phyloP scores from a whole-genome alignment of 345 rosid species.

The Hirschfeldia incana region DNA sequence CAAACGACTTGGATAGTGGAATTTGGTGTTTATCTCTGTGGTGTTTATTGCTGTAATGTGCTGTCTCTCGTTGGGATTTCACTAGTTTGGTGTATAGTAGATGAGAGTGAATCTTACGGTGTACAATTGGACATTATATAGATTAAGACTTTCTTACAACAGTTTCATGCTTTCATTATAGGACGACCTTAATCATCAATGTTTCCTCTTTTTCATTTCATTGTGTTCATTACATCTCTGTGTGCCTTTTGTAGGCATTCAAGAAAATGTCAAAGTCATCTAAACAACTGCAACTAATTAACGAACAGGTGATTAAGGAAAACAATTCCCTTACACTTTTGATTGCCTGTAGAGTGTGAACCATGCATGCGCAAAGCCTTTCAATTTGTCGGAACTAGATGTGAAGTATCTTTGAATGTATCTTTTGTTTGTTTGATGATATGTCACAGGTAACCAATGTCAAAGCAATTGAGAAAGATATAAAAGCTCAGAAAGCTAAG shows the following conservation, averaged over 20 bases:
- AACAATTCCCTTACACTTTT: background rate
- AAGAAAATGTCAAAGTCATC: constrained; percentile 79
- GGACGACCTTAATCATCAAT: background rate
- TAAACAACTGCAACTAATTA: constrained; percentile 65
- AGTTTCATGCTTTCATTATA: background rate
- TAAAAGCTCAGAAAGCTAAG: constrained; percentile 65
- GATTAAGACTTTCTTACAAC: background rate
- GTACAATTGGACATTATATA: background rate
- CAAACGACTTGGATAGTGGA: background rate
- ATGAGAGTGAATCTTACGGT: constrained; percentile 6
- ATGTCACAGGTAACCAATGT: constrained; percentile 63
- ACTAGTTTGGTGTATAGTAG: constrained; percentile 7
- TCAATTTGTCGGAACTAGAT: background rate
- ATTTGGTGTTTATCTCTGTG: background rate
- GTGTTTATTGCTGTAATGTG: constrained; percentile 1
- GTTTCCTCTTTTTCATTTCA: background rate
- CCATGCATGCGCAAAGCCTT: background rate
- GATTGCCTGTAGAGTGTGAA: constrained; percentile 1
- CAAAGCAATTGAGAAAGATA: constrained; percentile 79
- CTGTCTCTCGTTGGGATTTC: background rate
- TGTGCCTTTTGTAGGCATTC: constrained; percentile 53
- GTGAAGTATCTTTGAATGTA: background rate
- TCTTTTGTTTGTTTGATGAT: constrained; percentile 13
- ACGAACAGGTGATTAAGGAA: constrained; percentile 62
- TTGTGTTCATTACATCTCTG: constrained; percentile 9